These are phyloP conservation scores for Puccinia coronata DNA, from an alignment of 1,284 basidiomycete genomes.

Conservation along the genomic window DNA sequence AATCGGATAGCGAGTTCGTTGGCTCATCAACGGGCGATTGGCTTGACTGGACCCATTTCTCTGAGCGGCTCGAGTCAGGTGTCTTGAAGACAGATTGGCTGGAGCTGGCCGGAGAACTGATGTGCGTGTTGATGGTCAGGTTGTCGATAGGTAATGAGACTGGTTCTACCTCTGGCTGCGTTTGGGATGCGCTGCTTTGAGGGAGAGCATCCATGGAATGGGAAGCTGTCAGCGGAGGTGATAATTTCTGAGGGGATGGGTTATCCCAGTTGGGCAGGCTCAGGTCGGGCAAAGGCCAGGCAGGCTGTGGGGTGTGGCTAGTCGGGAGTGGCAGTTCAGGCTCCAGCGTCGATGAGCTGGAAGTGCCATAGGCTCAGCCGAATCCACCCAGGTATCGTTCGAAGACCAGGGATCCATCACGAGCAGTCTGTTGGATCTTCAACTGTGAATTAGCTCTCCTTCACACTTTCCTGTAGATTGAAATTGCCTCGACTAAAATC, in stretches of 20 bases:
- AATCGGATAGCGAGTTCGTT: not conserved
- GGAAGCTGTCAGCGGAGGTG: slow-evolving; percentile 11
- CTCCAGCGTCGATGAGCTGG: not conserved
- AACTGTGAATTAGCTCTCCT: too few species aligned
- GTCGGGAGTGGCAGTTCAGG: not conserved
- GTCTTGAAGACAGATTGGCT: slow-evolving; percentile 1
- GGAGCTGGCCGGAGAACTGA: slow-evolving; percentile 19
- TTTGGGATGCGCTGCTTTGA: not conserved
- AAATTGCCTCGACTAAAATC: too few species aligned
- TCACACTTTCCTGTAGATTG: too few species aligned
- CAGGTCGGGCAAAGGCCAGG: slow-evolving; percentile 26
- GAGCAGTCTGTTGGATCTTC: too few species aligned
- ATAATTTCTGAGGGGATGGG: not conserved
- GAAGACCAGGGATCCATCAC: slow-evolving; percentile 44
- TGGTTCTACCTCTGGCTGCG: not conserved
- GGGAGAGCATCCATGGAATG: not conserved
- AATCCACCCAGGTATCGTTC: slow-evolving; percentile 32
- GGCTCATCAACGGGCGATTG: slow-evolving; percentile 2
- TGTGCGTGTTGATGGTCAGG: not conserved
- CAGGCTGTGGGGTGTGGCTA: not conserved
- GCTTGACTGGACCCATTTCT: slow-evolving; percentile 27
- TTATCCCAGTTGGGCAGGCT: slow-evolving; percentile 35
- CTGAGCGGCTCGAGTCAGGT: slow-evolving; percentile 5
- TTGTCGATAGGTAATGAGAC: not conserved
- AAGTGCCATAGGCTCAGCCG: not conserved